A percentile compares a stretch with the other conserved stretches of the same genome.
Conservation (phyloP, 805 yeast species). For the Kazachstania kunashirensis region DNA sequence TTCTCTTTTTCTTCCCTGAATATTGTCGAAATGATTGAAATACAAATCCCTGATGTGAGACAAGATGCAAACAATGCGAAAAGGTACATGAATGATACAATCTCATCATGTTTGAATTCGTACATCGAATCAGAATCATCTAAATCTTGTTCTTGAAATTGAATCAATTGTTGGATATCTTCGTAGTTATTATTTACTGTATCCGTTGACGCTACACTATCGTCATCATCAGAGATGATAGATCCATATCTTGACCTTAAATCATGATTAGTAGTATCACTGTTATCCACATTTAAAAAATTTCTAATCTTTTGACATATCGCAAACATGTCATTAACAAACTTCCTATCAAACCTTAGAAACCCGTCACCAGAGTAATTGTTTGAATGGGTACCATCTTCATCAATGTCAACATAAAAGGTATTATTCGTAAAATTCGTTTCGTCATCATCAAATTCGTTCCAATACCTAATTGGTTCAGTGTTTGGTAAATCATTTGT, state of each 20-base stretch:
- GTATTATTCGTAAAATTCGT: slow-evolving; percentile 5
- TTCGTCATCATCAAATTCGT: slow-evolving; percentile 29
- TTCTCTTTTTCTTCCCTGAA: slow-evolving; percentile 16
- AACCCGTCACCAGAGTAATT: slow-evolving; percentile 16
- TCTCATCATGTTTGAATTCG: slow-evolving; percentile 27
- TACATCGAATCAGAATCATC: slow-evolving; percentile 20
- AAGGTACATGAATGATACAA: slow-evolving; percentile 23
- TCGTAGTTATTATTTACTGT: slow-evolving; percentile 1
- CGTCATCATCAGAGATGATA: slow-evolving; percentile 1
- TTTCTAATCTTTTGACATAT: slow-evolving; percentile 12
- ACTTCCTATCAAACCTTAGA: slow-evolving; percentile 16
- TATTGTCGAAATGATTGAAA: slow-evolving; percentile 21
- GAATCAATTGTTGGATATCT: slow-evolving; percentile 15
- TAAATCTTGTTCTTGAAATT: slow-evolving; percentile 12
- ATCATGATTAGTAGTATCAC: not conserved
- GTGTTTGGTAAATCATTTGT: not conserved
- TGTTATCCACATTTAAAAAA: slow-evolving; percentile 1
- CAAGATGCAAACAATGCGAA: slow-evolving; percentile 20
- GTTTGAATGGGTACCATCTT: slow-evolving; percentile 4
- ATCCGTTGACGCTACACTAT: not conserved
- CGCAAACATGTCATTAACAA: slow-evolving; percentile 18
- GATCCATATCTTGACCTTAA: slow-evolving; percentile 4
- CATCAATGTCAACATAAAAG: slow-evolving; percentile 7
- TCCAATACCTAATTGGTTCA: slow-evolving; percentile 23
- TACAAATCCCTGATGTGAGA: slow-evolving; percentile 21